Conservation (phyloP, 345 rosid genomes). For the Salix arbutifolia region DNA sequence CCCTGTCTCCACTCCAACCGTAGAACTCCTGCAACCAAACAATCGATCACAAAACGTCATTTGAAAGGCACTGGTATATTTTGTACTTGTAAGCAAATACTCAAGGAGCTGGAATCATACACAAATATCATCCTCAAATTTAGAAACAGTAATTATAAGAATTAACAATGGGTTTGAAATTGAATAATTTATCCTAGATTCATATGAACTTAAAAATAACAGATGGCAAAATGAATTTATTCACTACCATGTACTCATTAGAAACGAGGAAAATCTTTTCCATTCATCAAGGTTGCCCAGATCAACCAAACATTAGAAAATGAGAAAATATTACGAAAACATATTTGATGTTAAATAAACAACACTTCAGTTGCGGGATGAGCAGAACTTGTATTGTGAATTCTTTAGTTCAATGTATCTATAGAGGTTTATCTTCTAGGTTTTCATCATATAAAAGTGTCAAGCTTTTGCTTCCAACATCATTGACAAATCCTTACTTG, state of each 20-base stretch:
- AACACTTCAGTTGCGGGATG: not conserved
- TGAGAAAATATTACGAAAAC: too few relatives aligned
- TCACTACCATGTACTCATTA: not conserved
- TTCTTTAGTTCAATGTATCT: not conserved
- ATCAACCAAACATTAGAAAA: too few relatives aligned
- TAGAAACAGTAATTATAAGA: not conserved
- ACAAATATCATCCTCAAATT: not conserved
- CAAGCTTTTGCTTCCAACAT: not conserved
- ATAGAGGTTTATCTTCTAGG: not conserved
- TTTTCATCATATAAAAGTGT: too few relatives aligned
- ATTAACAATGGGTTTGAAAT: not conserved
- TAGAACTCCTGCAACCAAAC: too few relatives aligned
- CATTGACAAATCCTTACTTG: slow-evolving; percentile 43
- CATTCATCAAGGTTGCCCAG: too few relatives aligned
- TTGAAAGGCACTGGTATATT: too few relatives aligned
- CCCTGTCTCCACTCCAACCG: too few relatives aligned
- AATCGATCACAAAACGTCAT: too few relatives aligned
- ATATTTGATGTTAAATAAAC: too few relatives aligned
- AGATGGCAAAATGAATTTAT: not conserved
- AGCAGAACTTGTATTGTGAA: not conserved
- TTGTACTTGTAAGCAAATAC: not conserved
- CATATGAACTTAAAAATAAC: not conserved
- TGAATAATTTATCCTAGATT: not conserved
- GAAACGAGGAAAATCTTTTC: not conserved
- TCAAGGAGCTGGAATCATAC: not conserved